Conservation (phyloP, 345 rosid species). For the Cardamine chenopodiifolia region DNA sequence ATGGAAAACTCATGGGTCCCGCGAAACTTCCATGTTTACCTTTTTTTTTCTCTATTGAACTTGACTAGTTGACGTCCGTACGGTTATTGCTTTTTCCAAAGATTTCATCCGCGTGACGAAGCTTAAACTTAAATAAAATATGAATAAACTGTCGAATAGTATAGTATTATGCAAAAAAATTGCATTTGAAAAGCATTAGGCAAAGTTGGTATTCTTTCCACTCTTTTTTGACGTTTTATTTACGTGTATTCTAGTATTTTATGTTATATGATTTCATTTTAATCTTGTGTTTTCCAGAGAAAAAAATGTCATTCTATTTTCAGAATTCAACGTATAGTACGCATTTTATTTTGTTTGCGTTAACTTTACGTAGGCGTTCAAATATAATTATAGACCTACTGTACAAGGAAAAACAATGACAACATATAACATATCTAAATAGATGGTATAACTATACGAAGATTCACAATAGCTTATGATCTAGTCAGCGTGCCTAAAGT, state of each 20-base stretch:
- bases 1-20: background rate
- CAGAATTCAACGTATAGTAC: background rate
- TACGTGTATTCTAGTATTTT: background rate
- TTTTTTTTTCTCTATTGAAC: background rate
- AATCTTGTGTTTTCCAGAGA: background rate
- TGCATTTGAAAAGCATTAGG: constrained; percentile 13
- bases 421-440: background rate
- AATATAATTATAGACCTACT: no score
- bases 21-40: no score
- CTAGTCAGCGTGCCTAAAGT: no score
- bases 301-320: background rate
- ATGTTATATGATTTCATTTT: background rate
- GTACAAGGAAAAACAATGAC: background rate
- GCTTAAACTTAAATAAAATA: no score
- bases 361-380: background rate
- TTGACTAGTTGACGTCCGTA: constrained; percentile 44
- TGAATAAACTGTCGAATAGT: background rate
- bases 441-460: background rate
- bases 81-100: constrained; percentile 30
- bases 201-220: constrained; percentile 16
- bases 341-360: background rate
- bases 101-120: constrained; percentile 27
- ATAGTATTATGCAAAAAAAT: background rate
- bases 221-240: background rate
- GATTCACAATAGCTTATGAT: background rate